Base-by-base conservation (phyloP, 2,329 filamentous ascomycete species). In the Chaetomium globosum region DNA sequence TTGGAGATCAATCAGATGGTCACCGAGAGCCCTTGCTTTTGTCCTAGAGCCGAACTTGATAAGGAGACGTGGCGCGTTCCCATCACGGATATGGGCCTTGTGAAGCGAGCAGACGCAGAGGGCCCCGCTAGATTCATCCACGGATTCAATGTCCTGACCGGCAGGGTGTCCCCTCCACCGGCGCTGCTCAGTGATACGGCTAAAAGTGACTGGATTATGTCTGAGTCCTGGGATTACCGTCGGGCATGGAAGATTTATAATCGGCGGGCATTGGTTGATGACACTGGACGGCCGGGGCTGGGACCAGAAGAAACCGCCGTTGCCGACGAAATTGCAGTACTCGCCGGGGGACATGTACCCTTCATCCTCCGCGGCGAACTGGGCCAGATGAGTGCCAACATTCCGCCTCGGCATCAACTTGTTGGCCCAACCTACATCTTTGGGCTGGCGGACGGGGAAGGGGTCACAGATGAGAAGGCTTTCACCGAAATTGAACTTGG, bases 381-480 rank as follows among this genome's bases (percentile, higher is more conserved):
- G 43, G 5, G 39, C 16, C 39, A 43, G 5, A 43, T 43, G 16
- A 43, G 16, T 19, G 2, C 57, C 9, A 4, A 3, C n/a, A 12
- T n/a, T 43, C 16, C 39, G 4, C 39, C 16, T 1, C 39, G 39
- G 39, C n/a, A 64, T 49, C 61, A 48, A n/a, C 4, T 66, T 8
- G 7, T 66, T 2, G 61, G 61, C 1, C 33, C 65, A 21, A 48
- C 52, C 2, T 67, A 65, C 12, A 19, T 61, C 23, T 23, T 30
- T 23, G 61, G 61, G 28, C 30, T 66, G 43, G 60, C 64, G 52
- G 61, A 64, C 21, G 65, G 65, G 10, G 65, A 61, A 39, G 61
- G 21, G 10, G 31, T 55, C 39, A 19, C 16, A 16, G 39, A n/a
- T 19, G 39, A 16, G n/a, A 43, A 43, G 16, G 5, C 16, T 16